A percentile compares a stretch with the other conserved stretches of the same genome.
Conservation (phyloP, 106 monocot species). For the Allium cepa region DNA sequence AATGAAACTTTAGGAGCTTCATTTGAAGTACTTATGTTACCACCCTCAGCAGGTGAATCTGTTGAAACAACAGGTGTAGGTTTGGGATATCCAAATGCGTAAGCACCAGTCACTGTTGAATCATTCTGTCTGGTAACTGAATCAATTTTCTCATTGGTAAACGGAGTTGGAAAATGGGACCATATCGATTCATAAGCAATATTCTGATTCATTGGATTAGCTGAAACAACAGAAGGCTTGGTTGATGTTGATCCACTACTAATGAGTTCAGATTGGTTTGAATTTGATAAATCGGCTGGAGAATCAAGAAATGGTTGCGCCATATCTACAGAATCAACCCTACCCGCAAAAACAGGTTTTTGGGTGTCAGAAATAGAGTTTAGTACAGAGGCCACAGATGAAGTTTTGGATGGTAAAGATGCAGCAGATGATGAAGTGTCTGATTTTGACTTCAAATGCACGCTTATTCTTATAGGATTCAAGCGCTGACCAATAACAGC, state of each 20-base stretch:
- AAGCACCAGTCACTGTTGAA: too few relatives aligned
- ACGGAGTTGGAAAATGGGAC: too few relatives aligned
- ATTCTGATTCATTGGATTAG: too few relatives aligned
- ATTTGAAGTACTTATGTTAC: too few relatives aligned
- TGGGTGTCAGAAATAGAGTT: slow-evolving; percentile 21
- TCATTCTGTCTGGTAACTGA: too few relatives aligned
- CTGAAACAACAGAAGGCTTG: too few relatives aligned
- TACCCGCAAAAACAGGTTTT: slow-evolving; percentile 10
- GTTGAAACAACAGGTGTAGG: not conserved
- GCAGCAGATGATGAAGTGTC: not conserved
- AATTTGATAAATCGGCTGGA: not conserved
- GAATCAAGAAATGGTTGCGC: slow-evolving; percentile 10
- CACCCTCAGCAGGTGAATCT: not conserved
- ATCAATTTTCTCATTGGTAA: too few relatives aligned
- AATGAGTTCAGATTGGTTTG: slow-evolving; percentile 34
- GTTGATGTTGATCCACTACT: not conserved
- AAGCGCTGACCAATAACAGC: slow-evolving; percentile 60
- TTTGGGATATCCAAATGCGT: not conserved
- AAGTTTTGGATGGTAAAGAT: too few relatives aligned
- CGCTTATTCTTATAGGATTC: slow-evolving; percentile 68
- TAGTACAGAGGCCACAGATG: not conserved
- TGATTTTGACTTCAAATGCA: slow-evolving; percentile 25
- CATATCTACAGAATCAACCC: slow-evolving; percentile 28
- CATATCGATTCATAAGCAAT: too few relatives aligned
- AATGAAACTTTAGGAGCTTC: too few relatives aligned